These are phyloP conservation scores for Triangularia setosa DNA, from an alignment of 2,329 filamentous ascomycete genomes.

Conservation along the genomic window DNA sequence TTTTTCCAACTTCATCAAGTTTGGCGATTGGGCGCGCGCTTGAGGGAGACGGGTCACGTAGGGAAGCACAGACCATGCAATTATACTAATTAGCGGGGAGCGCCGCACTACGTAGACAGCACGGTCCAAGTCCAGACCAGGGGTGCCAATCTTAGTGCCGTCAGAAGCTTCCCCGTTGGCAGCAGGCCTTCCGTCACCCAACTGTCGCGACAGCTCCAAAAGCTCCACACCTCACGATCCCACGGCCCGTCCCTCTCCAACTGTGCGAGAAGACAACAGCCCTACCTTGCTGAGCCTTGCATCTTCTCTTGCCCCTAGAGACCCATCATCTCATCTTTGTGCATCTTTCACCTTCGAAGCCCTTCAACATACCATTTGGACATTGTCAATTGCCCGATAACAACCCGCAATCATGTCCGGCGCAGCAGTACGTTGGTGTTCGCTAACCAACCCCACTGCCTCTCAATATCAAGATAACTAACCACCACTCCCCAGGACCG, in stretches of 20 bases:
- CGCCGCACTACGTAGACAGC: background rate
- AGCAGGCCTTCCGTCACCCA: conserved; percentile 1
- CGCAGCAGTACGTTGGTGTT: conserved; percentile 34
- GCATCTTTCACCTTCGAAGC: background rate
- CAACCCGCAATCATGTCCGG: conserved; percentile 35
- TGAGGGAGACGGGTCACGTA: conserved; percentile 1
- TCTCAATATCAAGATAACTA: conserved; percentile 3
- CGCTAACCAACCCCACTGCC: conserved; percentile 15
- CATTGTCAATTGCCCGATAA: background rate
- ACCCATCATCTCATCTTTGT: background rate
- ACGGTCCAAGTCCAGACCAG: background rate
- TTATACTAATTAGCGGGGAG: background rate
- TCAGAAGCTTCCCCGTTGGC: conserved; percentile 4
- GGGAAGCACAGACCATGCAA: conserved; percentile 10
- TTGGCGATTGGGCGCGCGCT: conserved; percentile 19
- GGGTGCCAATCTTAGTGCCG: background rate
- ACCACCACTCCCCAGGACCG: conserved; percentile 60
- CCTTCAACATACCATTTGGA: background rate
- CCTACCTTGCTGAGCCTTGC: background rate
- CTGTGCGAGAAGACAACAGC: background rate
- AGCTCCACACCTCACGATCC: conserved; percentile 13
- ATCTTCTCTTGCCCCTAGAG: background rate
- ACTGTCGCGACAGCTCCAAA: background rate
- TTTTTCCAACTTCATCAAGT: conserved; percentile 20
- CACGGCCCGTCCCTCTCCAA: conserved; percentile 7